Evolutionary conservation across 108 stramenopile genomes (phyloP), one percentile per base, ranked within the genome.

Genomic region (Pseudonitzschia pungens): DNA sequence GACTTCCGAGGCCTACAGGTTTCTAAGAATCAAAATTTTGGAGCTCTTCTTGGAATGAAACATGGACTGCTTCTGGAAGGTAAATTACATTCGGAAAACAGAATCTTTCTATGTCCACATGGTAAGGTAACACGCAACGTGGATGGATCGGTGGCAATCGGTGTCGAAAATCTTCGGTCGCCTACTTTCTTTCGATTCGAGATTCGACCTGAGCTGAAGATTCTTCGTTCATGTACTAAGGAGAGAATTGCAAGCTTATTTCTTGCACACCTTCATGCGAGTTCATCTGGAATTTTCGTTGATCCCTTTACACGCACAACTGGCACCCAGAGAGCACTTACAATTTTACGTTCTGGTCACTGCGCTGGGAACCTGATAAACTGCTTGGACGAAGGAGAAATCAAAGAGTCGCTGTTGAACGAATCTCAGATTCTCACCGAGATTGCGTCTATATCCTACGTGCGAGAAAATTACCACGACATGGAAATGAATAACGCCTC

Each of bases 181-280:
- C 55, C 55, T 56, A 18, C 55, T 18, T 56, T 56, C 18, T 56
- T 56, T 20, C 55, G 55, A 18, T 56, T 26, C 55, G 55, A 56
- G 26, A 56, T 56, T 56, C 55, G 55, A 27, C 55, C 21, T 9
- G 18, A 56, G 18, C 18, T 56, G 26, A 56, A 56, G 18, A 27
- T 26, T 12, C 55, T 56, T 56, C 55, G 55, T 18, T 56, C 55
- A 0, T 56, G 16, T 27, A 56, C 55, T 27, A 56, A 20, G 18
- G 55, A 56, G 9, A 21, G 55, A 56, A 56, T 56, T 9, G 11
- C 55, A 26, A 2, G 18, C 26, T 27, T 56, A 56, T 56, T 56
- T 56, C 55, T 56, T 0, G 55, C 55, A 0, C 55, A 56, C 16
- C 55, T 56, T 56, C 55, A 56, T 56, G 55, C 55, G 20, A 56